Evolutionary conservation across 345 rosid species (phyloP).

Genomic region (Microcos paniculata): DNA sequence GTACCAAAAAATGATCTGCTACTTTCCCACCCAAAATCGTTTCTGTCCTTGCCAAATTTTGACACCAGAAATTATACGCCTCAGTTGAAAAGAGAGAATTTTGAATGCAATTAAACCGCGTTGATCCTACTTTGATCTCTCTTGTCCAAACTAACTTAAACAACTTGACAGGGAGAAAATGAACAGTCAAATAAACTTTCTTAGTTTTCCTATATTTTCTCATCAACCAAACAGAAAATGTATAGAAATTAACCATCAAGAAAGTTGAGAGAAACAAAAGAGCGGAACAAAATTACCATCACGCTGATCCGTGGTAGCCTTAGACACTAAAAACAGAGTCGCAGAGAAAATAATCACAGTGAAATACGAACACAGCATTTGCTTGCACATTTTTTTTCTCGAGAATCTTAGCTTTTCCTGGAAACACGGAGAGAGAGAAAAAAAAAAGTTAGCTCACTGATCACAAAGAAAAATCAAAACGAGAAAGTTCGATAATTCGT

Average conservation of each 20-base stretch:
- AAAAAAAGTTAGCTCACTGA: constrained; percentile 9
- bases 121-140: not conserved
- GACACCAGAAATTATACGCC: not conserved
- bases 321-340: constrained; percentile 36
- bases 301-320: constrained; percentile 54
- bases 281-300: constrained; percentile 52
- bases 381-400: constrained; percentile 41
- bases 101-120: not conserved
- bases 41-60: not conserved
- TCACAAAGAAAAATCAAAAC: not conserved
- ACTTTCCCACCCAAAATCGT: constrained; percentile 19
- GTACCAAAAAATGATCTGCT: not conserved
- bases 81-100: not conserved
- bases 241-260: not conserved
- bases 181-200: not conserved
- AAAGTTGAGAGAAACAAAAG: constrained; percentile 3
- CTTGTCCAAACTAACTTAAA: not conserved
- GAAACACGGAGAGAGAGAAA: constrained; percentile 18
- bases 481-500: not conserved
- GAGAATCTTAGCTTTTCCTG: constrained; percentile 16
- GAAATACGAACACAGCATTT: constrained; percentile 15
- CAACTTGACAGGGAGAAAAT: not conserved
- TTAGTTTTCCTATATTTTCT: constrained; percentile 10
- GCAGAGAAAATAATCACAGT: constrained; percentile 30
- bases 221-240: constrained; percentile 16